These are phyloP conservation scores for Venturia pyrina DNA, from an alignment of 2,329 filamentous ascomycete species.

Conservation along the genomic window DNA sequence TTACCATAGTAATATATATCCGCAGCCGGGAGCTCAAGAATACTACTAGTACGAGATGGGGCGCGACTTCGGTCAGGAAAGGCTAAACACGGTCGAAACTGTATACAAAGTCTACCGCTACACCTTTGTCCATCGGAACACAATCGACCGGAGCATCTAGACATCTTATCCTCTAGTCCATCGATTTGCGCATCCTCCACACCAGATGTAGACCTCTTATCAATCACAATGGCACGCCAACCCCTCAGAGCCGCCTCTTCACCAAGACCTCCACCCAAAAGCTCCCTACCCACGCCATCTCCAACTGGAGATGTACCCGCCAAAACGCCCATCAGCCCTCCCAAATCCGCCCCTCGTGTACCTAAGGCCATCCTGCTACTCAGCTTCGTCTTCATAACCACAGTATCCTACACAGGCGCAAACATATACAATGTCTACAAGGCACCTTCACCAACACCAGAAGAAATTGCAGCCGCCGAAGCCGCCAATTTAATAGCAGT, in stretches of 20 bases:
- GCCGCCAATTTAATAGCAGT: constrained; percentile 31
- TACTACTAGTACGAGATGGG: background rate
- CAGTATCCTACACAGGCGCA: constrained; percentile 28
- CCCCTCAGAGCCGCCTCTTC: background rate
- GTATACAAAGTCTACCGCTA: background rate
- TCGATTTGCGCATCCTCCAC: background rate
- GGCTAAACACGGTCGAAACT: background rate
- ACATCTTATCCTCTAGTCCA: background rate
- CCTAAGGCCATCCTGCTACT: constrained; percentile 17
- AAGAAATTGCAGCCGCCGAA: constrained; percentile 15
- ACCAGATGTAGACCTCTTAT: background rate
- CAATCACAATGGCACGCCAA: background rate
- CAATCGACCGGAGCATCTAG: background rate
- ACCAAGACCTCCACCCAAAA: background rate
- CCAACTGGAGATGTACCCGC: background rate
- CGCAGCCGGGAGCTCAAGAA: background rate
- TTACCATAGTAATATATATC: background rate
- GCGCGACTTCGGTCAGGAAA: background rate
- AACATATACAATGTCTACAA: constrained; percentile 16
- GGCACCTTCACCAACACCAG: background rate
- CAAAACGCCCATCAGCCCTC: background rate
- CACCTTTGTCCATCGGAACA: background rate
- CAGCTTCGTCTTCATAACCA: constrained; percentile 31
- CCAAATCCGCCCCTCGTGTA: background rate
- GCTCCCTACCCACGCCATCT: background rate